Base-by-base conservation (phyloP, 2,329 filamentous ascomycete genomes). In the Aspergillus sp. region DNA sequence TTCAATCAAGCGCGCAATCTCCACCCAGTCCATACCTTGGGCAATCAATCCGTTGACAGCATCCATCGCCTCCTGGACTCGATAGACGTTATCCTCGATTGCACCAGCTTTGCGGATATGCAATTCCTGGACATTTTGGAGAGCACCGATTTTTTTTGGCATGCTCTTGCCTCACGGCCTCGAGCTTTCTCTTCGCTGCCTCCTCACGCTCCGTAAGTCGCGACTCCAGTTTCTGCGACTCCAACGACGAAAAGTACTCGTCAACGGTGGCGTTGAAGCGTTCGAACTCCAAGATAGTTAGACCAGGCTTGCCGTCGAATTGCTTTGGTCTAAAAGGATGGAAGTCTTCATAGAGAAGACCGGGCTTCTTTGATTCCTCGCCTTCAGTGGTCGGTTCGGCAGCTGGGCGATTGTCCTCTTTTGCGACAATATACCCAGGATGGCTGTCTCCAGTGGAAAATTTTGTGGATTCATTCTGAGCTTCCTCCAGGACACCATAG, bases 11-110 rank as follows among this genome's bases (percentile, higher is more conserved):
- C 85, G 86, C 7, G 81, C 88, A 57, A 97, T 90, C 52, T 96
- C 87, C 8, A 89, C 82, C 93, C 93, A 98, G 57, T 98, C 93
- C 90, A 97, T 97, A 8, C 91, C 91, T 59, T 95, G 89, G 5
- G 81, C 81, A 47, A 98, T 81, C n/a, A 97, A 72, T 1, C 88
- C 88, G 63, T 95, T 97, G 42, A 98, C 85, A 4, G 93, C 90
- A 62, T 90, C 88, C 64, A 90, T 90, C 5, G 89, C 90, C 68
- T 97, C 93, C 62, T 95, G 87, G 0, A 97, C 90, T 40, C 90
- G 81, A 60, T 95, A 88, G 1, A 89, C 76, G 58, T 98, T 97
- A 19, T 89, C 88, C 63, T 95, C 82, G 34, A 98, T 93, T 0
- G 90, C 89, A 43, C 85, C 85, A 3, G 91, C 93, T 65, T 95